Percentiles rank a stretch among this genome's conserved stretches.
Evolutionary conservation across 768 basidiomycete species (phyloP).

Genomic region (Jaapia argillacea): DNA sequence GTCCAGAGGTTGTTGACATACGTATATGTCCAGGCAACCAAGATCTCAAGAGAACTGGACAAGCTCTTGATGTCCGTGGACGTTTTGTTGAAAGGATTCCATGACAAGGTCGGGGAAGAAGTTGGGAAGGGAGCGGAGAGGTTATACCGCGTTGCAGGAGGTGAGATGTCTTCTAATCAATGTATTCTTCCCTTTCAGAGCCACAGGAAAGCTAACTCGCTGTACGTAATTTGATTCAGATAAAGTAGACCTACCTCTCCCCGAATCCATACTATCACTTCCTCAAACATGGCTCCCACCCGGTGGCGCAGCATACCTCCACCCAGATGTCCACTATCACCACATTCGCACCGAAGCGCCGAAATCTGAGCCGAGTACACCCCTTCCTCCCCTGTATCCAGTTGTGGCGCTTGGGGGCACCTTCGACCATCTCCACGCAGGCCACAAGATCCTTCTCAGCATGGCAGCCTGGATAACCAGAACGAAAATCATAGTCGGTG

Average conservation of each 20-base stretch:
- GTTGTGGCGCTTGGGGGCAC: conserved; percentile 91
- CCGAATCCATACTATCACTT: neutral
- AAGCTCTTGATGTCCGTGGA: conserved; percentile 71
- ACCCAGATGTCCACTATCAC: conserved; percentile 3
- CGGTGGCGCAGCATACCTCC: conserved; percentile 6
- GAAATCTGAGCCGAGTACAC: conserved; percentile 3
- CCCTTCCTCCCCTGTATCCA: conserved; percentile 29
- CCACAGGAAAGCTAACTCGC: conserved; percentile 1
- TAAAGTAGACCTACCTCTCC: too few relatives aligned
- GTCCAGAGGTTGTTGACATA: conserved; percentile 74
- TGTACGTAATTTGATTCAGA: too few relatives aligned
- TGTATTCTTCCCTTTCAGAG: conserved; percentile 2
- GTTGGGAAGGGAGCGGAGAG: conserved; percentile 25
- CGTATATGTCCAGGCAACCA: conserved; percentile 81
- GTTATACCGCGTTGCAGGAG: conserved; percentile 38
- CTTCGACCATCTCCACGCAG: conserved; percentile 95
- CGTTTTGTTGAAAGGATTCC: conserved; percentile 47
- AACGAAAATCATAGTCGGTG: conserved; percentile 79
- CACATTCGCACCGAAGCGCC: neutral
- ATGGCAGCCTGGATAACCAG: conserved; percentile 81
- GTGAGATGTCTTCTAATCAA: conserved; percentile 20
- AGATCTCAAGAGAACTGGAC: conserved; percentile 53
- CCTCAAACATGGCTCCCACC: neutral
- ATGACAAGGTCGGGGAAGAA: conserved; percentile 16
- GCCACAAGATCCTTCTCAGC: conserved; percentile 93